Evolutionary conservation across 1,284 basidiomycete species (phyloP), one percentile per base, ranked within the genome.

Genomic region (Malassezia obtusa): DNA sequence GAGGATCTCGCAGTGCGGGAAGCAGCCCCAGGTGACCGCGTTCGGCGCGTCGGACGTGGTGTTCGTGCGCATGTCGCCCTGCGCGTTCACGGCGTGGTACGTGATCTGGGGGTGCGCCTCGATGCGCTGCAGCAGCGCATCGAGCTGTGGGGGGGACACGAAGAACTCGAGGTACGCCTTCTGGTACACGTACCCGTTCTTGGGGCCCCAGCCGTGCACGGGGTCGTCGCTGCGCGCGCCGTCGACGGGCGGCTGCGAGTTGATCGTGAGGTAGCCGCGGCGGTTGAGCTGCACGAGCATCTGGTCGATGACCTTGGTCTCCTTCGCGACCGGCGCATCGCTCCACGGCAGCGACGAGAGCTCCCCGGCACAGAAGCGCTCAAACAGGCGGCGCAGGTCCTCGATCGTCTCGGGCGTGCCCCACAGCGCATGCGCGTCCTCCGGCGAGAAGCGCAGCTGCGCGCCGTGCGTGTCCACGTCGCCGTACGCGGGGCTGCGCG

Each of bases 11-110:
- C 89, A 17, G 56, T 71, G 68, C 8, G 94, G 92, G 81, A 96
- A 99, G 6, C 94, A 89, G 62, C 92, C 94, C 94, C 92, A 99
- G 0, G 94, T 99, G 41, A 99, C 94, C 7, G 94, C 94, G 68
- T 96, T 98, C 33, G 92, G 90, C 8, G 89, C 87, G 31, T 92
- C 87, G 1, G 85, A 85, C 59, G 85, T 83, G 30, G 84, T 89
- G 78, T 98, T 98, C 49, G 91, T 95, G 50, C 83, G 80, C 64
- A 96, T 80, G 71, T 96, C 91, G 43, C 94, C 94, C 59, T 66
- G 63, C 19, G 65, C 60, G 78, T 89, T 89, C 73, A 89, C 89
- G 48, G 91, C 89, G 70, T 96, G 91, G 79, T 98, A 99, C 5
- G 90, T 98, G 75, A 95, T 87, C 65, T 86, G 83, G 52, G 82